phyloP scores from a whole-genome alignment of 805 yeast genomes.

The Henningerozyma blattae region DNA sequence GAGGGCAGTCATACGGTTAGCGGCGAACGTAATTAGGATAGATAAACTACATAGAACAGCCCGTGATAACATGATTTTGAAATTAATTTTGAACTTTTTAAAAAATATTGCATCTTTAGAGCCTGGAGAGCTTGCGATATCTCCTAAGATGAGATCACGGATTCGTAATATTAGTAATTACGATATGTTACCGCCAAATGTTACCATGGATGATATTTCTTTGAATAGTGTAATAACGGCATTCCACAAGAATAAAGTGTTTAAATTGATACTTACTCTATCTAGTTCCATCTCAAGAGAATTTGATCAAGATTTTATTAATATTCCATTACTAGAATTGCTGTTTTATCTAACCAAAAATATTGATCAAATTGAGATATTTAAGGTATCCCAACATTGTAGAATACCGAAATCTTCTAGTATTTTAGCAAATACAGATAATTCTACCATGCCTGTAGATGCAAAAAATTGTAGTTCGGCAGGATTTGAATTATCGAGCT shows the following conservation, averaged over 20 bases:
- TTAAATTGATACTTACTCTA: constrained; percentile 61
- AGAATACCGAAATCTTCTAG: not conserved
- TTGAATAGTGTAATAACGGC: constrained; percentile 42
- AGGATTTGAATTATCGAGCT: constrained; percentile 33
- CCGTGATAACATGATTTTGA: constrained; percentile 61
- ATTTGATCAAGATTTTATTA: constrained; percentile 49
- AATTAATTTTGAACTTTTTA: constrained; percentile 59
- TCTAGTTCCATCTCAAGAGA: constrained; percentile 53
- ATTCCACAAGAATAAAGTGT: constrained; percentile 59
- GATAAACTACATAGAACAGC: constrained; percentile 45
- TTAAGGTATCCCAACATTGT: not conserved
- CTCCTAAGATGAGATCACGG: constrained; percentile 26
- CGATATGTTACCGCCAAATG: constrained; percentile 40
- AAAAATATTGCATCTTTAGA: constrained; percentile 72
- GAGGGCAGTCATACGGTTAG: constrained; percentile 56
- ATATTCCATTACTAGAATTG: constrained; percentile 55
- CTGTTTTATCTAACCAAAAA: constrained; percentile 52
- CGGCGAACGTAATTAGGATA: constrained; percentile 45
- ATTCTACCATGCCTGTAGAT: too few species aligned
- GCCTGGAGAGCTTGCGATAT: constrained; percentile 46
- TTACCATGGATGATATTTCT: constrained; percentile 56
- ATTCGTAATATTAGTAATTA: constrained; percentile 21
- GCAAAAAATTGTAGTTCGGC: constrained; percentile 17
- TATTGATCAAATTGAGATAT: constrained; percentile 27
- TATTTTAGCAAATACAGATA: too few species aligned